A percentile compares a stretch with the other conserved stretches of the same genome.
Evolutionary conservation across 2,329 filamentous ascomycete genomes (phyloP).

Genomic region (Fusarium scirpi): DNA sequence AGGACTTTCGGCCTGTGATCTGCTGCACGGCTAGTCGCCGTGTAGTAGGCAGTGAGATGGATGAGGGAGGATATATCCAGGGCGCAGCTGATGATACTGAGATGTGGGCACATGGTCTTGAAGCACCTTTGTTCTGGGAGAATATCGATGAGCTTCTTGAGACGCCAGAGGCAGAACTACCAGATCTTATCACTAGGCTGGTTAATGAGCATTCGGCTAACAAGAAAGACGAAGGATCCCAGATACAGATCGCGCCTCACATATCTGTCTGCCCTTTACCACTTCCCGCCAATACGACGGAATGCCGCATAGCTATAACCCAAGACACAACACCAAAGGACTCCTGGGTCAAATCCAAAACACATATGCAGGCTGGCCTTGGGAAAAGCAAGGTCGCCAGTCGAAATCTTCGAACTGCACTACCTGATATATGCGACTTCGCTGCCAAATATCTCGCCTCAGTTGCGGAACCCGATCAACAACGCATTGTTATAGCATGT

Average conservation of each 20-base stretch:
- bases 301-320: slow-evolving; percentile 59
- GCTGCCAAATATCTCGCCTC: slow-evolving; percentile 55
- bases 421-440: slow-evolving; percentile 73
- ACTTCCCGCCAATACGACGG: slow-evolving; percentile 28
- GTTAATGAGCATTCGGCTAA: slow-evolving; percentile 50
- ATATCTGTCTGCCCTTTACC: slow-evolving; percentile 55
- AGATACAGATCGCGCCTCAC: slow-evolving; percentile 51
- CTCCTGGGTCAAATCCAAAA: slow-evolving; percentile 53
- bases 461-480: background rate
- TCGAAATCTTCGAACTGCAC: slow-evolving; percentile 79
- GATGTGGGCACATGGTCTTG: slow-evolving; percentile 88
- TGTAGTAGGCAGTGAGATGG: slow-evolving; percentile 73
- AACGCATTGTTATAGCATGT: slow-evolving; percentile 72
- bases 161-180: slow-evolving; percentile 73
- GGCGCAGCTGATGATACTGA: slow-evolving; percentile 96
- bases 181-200: slow-evolving; percentile 61
- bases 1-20: slow-evolving; percentile 77
- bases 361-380: slow-evolving; percentile 70
- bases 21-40: slow-evolving; percentile 87
- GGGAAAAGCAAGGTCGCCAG: slow-evolving; percentile 82
- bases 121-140: slow-evolving; percentile 82
- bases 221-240: slow-evolving; percentile 12
- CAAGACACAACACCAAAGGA: slow-evolving; percentile 59
- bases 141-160: slow-evolving; percentile 71
- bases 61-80: slow-evolving; percentile 82